Evolutionary conservation across 2,329 filamentous ascomycete genomes (phyloP).

Genomic region (Venturiaceae sp.): DNA sequence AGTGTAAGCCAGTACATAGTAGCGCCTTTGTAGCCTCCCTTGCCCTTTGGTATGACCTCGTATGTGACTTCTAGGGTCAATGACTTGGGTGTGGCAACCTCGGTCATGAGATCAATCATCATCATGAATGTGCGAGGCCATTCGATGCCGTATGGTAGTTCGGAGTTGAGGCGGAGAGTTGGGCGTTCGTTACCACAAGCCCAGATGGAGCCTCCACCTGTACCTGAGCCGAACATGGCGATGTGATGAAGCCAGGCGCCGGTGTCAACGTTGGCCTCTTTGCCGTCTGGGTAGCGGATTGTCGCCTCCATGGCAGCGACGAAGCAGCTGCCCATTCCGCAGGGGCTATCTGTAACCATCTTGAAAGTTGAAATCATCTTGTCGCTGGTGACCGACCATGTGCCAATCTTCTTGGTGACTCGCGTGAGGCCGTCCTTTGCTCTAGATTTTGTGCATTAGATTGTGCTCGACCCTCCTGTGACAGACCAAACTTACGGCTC

Average conservation of each 20-base stretch:
- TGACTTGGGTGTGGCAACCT: neutral
- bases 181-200: constrained; percentile 9
- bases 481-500: neutral
- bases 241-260: constrained; percentile 9
- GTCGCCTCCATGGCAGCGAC: constrained; percentile 8
- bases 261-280: constrained; percentile 6
- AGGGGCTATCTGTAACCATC: neutral
- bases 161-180: constrained; percentile 7
- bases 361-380: constrained; percentile 6
- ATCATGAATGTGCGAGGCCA: constrained; percentile 3
- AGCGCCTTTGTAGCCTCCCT: constrained; percentile 5
- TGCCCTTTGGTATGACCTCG: neutral
- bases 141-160: constrained; percentile 6
- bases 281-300: constrained; percentile 4
- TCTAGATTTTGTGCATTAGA: neutral
- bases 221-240: constrained; percentile 4
- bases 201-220: constrained; percentile 7
- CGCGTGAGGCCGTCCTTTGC: constrained; percentile 4
- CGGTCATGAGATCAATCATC: constrained; percentile 8
- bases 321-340: neutral
- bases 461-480: too few relatives aligned
- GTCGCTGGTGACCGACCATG: neutral
- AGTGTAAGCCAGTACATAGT: constrained; percentile 8
- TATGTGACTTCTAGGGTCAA: constrained; percentile 7
- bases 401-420: constrained; percentile 4